A percentile compares a stretch with the other conserved stretches of the same genome.
phyloP scores from a whole-genome alignment of 2,329 filamentous ascomycete genomes.

The Pestalotiopsis fici region DNA sequence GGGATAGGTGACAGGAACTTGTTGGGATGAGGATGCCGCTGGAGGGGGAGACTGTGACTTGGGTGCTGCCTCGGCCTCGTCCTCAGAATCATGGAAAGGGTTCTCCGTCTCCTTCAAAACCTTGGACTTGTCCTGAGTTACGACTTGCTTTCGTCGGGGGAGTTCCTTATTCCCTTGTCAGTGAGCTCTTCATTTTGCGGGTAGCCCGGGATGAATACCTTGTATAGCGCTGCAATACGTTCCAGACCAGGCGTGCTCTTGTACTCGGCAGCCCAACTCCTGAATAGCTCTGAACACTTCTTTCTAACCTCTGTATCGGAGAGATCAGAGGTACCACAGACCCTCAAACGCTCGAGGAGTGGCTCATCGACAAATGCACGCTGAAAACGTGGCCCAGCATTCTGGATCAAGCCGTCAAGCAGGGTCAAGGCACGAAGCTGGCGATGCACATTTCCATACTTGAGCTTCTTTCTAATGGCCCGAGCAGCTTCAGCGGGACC shows the following conservation, averaged over 20 bases:
- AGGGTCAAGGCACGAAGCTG: conserved; percentile 88
- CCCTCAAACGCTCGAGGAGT: conserved; percentile 84
- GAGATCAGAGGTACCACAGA: conserved; percentile 81
- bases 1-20: conserved; percentile 24
- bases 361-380: conserved; percentile 87
- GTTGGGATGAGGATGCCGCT: conserved; percentile 29
- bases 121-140: conserved; percentile 77
- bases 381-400: conserved; percentile 86
- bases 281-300: conserved; percentile 86
- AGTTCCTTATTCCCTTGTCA: conserved; percentile 47
- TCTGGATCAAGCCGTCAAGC: conserved; percentile 91
- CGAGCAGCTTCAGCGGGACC: conserved; percentile 88
- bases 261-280: conserved; percentile 83
- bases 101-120: conserved; percentile 80
- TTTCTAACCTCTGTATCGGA: conserved; percentile 84
- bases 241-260: conserved; percentile 79
- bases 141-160: conserved; percentile 68
- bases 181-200: conserved; percentile 2
- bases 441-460: conserved; percentile 93
- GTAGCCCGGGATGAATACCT: conserved; percentile 38
- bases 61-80: conserved; percentile 46
- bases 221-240: conserved; percentile 77
- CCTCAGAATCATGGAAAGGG: conserved; percentile 68
- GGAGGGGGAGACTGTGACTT: conserved; percentile 28
- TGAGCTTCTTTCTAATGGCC: conserved; percentile 95